Conservation (phyloP, 768 basidiomycete genomes). For the Hygrocybe coccinea region DNA sequence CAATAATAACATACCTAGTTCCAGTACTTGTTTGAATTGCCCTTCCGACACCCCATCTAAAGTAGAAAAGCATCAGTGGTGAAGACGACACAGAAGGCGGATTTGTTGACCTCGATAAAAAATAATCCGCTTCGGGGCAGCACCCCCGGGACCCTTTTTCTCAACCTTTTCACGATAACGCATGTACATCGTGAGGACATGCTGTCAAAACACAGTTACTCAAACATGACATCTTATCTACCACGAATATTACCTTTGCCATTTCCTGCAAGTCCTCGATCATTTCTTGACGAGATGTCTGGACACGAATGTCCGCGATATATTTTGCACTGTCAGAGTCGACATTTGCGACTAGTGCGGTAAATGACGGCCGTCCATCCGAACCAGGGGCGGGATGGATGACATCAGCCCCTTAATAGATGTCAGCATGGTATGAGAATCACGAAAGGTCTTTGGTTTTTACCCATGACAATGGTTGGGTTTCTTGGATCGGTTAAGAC, state of each 20-base stretch:
- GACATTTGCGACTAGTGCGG: constrained; percentile 74
- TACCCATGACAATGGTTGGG: constrained; percentile 79
- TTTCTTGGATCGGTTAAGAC: constrained; percentile 63
- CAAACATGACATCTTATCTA: constrained; percentile 14
- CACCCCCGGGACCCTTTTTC: constrained; percentile 38
- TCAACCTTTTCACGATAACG: constrained; percentile 52
- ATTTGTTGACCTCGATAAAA: constrained; percentile 61
- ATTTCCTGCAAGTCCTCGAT: constrained; percentile 67
- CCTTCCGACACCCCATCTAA: constrained; percentile 53
- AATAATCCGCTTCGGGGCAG: constrained; percentile 63
- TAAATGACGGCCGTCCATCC: constrained; percentile 75
- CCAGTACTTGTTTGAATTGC: constrained; percentile 50
- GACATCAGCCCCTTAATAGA: constrained; percentile 63
- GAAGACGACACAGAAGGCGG: constrained; percentile 8
- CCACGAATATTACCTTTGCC: too few species aligned
- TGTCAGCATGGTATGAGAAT: neutral
- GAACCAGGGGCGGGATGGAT: constrained; percentile 81
- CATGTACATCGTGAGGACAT: constrained; percentile 54
- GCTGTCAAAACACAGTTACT: constrained; percentile 29
- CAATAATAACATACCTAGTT: constrained; percentile 40
- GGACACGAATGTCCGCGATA: constrained; percentile 55
- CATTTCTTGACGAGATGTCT: constrained; percentile 68
- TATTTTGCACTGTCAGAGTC: constrained; percentile 76
- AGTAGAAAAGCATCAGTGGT: constrained; percentile 12
- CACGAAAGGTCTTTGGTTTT: constrained; percentile 2